Evolutionary conservation across 1,139 yeast species (phyloP).

Genomic region (Hemisphaericaspora xylofermentans): DNA sequence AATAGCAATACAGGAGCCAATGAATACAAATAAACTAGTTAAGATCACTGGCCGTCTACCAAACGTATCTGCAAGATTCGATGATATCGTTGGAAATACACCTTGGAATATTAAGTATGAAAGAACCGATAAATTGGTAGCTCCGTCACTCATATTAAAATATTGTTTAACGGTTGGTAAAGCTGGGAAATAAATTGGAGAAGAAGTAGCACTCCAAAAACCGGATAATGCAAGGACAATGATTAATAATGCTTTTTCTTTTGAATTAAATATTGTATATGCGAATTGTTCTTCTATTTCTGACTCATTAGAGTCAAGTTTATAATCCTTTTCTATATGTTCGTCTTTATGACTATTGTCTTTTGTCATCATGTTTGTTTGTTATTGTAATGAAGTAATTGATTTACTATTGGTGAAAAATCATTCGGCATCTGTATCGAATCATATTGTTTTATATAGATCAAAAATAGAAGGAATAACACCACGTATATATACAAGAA

Average conservation of each 20-base stretch:
- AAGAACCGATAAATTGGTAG: conserved; percentile 36
- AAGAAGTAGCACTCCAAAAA: conserved; percentile 40
- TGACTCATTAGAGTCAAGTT: conserved; percentile 6
- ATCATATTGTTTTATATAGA: too few relatives aligned
- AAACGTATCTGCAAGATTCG: conserved; percentile 34
- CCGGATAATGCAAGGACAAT: conserved; percentile 33
- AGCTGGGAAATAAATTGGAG: conserved; percentile 45
- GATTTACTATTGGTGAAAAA: too few relatives aligned
- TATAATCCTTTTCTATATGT: neutral
- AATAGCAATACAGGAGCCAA: conserved; percentile 36
- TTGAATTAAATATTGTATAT: conserved; percentile 18
- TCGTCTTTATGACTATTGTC: neutral
- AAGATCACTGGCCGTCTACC: conserved; percentile 39
- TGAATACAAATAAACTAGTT: conserved; percentile 25
- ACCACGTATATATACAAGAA: too few relatives aligned
- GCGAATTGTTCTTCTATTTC: conserved; percentile 10
- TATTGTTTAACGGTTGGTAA: conserved; percentile 32
- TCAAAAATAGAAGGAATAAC: too few relatives aligned
- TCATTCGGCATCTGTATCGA: too few relatives aligned
- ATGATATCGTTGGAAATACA: conserved; percentile 32
- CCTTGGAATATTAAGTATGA: conserved; percentile 41
- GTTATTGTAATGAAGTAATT: neutral
- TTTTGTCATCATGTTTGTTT: neutral
- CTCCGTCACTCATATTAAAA: conserved; percentile 25
- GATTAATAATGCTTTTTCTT: conserved; percentile 20